A percentile compares a stretch with the other conserved stretches of the same genome.
Evolutionary conservation across 2,329 filamentous ascomycete species (phyloP).

Genomic region (Keithomyces neogunnii): DNA sequence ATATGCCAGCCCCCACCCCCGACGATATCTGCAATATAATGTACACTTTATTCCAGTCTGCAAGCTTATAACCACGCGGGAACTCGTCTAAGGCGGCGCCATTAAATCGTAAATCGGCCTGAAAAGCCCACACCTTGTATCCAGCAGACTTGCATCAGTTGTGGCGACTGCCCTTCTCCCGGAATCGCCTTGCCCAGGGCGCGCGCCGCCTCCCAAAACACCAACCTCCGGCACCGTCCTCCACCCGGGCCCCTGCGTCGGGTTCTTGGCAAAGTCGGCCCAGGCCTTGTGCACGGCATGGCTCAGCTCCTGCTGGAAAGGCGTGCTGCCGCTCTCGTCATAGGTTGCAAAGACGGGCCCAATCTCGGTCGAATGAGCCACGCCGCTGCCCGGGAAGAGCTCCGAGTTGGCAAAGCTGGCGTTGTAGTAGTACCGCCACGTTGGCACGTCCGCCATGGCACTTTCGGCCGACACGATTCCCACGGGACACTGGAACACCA

Average conservation of each 20-base stretch:
- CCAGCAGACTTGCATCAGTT: neutral
- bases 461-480: conserved; percentile 22
- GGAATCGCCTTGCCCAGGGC: neutral
- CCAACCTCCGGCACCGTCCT: conserved; percentile 12
- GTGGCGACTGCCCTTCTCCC: neutral
- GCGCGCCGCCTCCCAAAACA: conserved; percentile 15
- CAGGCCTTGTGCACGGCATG: conserved; percentile 18
- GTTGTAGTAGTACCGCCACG: conserved; percentile 38
- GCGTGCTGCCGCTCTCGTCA: conserved; percentile 8
- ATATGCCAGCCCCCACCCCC: too few species aligned
- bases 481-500: conserved; percentile 13
- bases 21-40: too few species aligned
- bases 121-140: neutral
- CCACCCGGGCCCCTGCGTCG: conserved; percentile 17
- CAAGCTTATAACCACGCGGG: too few species aligned
- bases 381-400: conserved; percentile 23
- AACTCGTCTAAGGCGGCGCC: too few species aligned
- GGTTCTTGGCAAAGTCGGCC: conserved; percentile 20
- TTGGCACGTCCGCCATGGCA: conserved; percentile 21
- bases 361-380: conserved; percentile 38
- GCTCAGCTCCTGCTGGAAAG: conserved; percentile 13
- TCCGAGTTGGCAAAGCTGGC: conserved; percentile 39
- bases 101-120: neutral
- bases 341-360: conserved; percentile 34
- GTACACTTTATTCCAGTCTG: too few species aligned